Evolutionary conservation across 257 asterid species (phyloP), one percentile per base, ranked within the genome.

Genomic region (Penstemon davidsonii): DNA sequence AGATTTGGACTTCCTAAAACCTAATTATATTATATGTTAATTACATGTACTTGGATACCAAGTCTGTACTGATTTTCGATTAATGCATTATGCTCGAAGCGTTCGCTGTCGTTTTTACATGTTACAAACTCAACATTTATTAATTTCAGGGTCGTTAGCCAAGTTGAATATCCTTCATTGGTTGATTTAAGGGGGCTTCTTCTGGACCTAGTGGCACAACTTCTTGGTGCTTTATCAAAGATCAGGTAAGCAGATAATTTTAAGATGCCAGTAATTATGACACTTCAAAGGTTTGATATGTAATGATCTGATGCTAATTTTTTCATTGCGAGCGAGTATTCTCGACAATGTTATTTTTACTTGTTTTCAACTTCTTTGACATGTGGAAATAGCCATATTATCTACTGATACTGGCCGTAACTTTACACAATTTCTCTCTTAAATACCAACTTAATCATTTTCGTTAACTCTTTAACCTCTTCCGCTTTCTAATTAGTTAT

Each of bases 121-220:
- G 46, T 9, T 51, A 18, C 10, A 62, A 59, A 68, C 18, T 69
- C 45, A 67, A 68, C 67, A 54, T 49, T 64, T 63, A 37, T 75
- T 69, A 57, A 65, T 72, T 75, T 59, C 93, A 94, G 99, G 88
- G 96, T 87, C 75, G 97, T 94, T 67, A 94, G 99, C 85, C 99
- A 91, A 84, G 90, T 89, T 33, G 96, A 94, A 57, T 91, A 94
- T 79, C 99, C 99, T 80, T 94, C 98, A 38, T 86, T 94, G 79
- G 96, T 94, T 78, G 99, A 94, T 84, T 86, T 94, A 79, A 87
- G 99, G 81, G 96, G 99, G 74, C 97, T 94, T 81, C 95, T 94
- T 71, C 87, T 94, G 80, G 99, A 94, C 84, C 83, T 94, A 64
- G 99, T 91, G 44, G 99, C 99, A n/a, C 99, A 94, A 75, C 97